These are phyloP conservation scores for Rhodotorula sp. DNA, from an alignment of 1,284 basidiomycete species.

Conservation along the genomic window DNA sequence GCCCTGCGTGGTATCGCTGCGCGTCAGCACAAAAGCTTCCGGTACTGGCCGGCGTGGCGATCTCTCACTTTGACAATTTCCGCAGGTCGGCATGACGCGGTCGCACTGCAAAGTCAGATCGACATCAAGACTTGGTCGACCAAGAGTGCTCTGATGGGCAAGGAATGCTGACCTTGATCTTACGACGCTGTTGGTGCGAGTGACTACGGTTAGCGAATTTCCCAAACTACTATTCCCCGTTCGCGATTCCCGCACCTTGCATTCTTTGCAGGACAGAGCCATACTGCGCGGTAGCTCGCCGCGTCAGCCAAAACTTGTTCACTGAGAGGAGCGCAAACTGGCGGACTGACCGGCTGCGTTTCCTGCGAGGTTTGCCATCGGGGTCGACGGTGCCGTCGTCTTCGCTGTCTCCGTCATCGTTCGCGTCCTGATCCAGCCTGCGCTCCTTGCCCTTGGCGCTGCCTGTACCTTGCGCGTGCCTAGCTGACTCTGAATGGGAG, in stretches of 20 bases:
- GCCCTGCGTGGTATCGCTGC: slow-evolving; percentile 4
- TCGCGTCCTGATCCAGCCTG: not conserved
- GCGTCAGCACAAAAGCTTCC: not conserved
- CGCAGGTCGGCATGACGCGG: slow-evolving; percentile 37
- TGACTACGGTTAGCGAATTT: not conserved
- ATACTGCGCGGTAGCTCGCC: slow-evolving; percentile 10
- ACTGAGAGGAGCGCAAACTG: too few species aligned
- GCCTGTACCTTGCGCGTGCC: not conserved
- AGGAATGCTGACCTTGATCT: slow-evolving; percentile 26
- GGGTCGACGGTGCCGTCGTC: not conserved
- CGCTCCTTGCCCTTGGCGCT: slow-evolving; percentile 6
- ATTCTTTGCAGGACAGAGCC: slow-evolving; percentile 39
- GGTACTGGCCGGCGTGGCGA: not conserved
- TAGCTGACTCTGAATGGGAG: not conserved
- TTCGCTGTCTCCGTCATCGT: not conserved
- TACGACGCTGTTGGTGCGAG: slow-evolving; percentile 19
- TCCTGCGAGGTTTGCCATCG: slow-evolving; percentile 14
- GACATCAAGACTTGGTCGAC: not conserved
- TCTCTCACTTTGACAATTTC: slow-evolving; percentile 28
- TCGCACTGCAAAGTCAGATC: slow-evolving; percentile 22
- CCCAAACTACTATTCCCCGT: too few species aligned
- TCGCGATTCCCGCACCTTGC: slow-evolving; percentile 22
- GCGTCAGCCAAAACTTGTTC: not conserved
- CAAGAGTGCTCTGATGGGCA: not conserved
- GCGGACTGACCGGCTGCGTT: slow-evolving; percentile 14